Percentiles rank a stretch among this genome's conserved stretches.
These are phyloP conservation scores for Suillus luteus DNA, from an alignment of 768 basidiomycete genomes.

Conservation along the genomic window DNA sequence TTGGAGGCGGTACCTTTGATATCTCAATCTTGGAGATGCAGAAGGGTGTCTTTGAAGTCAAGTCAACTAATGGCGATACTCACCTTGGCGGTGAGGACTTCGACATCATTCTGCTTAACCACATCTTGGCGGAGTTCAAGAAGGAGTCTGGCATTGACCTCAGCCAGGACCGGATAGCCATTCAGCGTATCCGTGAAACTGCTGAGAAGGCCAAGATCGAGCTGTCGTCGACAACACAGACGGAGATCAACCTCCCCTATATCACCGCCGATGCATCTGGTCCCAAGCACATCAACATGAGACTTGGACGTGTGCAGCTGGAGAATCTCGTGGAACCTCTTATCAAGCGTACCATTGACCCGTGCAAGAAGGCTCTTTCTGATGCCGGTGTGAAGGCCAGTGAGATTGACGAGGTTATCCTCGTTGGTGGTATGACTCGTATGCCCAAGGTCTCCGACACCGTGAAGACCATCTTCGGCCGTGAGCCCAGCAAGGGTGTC, in stretches of 20 bases:
- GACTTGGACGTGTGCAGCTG: constrained; percentile 86
- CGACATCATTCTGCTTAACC: constrained; percentile 84
- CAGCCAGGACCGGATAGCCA: constrained; percentile 87
- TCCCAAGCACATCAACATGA: constrained; percentile 96
- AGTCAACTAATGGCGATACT: constrained; percentile 99
- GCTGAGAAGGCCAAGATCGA: constrained; percentile 99
- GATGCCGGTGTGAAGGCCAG: constrained; percentile 93
- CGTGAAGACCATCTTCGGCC: constrained; percentile 85
- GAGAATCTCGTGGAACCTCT: constrained; percentile 82
- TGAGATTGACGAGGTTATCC: constrained; percentile 95
- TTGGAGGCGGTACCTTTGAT: constrained; percentile 99
- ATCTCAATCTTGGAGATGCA: constrained; percentile 99
- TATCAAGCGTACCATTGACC: constrained; percentile 88
- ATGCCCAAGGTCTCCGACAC: constrained; percentile 96
- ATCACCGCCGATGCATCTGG: constrained; percentile 95
- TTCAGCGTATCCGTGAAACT: constrained; percentile 98
- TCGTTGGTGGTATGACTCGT: constrained; percentile 98
- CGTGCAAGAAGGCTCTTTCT: constrained; percentile 94
- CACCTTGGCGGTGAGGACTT: constrained; percentile 98
- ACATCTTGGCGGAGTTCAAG: constrained; percentile 91
- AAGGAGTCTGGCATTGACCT: constrained; percentile 87
- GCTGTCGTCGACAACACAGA: constrained; percentile 90
- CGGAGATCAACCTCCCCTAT: constrained; percentile 97
- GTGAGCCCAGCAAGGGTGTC: constrained; percentile 97
- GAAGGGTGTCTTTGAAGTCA: constrained; percentile 99